Base-by-base conservation (phyloP, 257 asterid species). In the Rehmannia glutinosa region DNA sequence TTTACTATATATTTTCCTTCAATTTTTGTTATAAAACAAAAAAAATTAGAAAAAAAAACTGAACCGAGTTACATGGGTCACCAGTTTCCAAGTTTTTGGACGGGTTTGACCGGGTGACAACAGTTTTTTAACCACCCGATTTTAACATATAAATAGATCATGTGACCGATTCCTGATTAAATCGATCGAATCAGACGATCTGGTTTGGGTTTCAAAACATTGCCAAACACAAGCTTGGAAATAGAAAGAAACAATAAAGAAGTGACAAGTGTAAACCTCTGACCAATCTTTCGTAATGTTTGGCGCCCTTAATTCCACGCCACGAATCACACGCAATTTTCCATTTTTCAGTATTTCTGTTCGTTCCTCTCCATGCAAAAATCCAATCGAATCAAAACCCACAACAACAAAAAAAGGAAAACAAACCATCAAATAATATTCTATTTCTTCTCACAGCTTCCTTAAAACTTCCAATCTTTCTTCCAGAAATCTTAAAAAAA, bases 241-340 rank as follows among this genome's bases (percentile, higher is more conserved):
- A 59, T 38, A 36, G 8, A 17, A 33, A 64, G 10, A 63, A 13
- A 32, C 13, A 41, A 42, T 56, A 5, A 43, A 30, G 35, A 43
- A 25, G 23, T 1, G 73, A 56, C 72, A 58, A 15, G 56, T 57
- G 58, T 19, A 28, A 38, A 60, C 56, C 59, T 36, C n/a, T 3
- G 47, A 38, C 52, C 30, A 30, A n/a, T 13, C 56, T 62, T 57
- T n/a, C 73, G 30, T 20, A 32, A 16, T 69, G 66, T 43, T 74
- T 82, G 83, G 84, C 79, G 79, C 72, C 77, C 61, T 78, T 47
- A 11, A 35, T 63, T 47, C 76, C 80, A 73, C 81, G 84, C 82
- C 81, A 80, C 89, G 86, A 68, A 74, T 68, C 75, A 15, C 68
- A 23, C 69, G 24, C 66, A 38, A 12, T 54, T 49, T 23, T 51